Conservation (phyloP, 2,329 filamentous ascomycete genomes). For the Paradendryphiella salina region DNA sequence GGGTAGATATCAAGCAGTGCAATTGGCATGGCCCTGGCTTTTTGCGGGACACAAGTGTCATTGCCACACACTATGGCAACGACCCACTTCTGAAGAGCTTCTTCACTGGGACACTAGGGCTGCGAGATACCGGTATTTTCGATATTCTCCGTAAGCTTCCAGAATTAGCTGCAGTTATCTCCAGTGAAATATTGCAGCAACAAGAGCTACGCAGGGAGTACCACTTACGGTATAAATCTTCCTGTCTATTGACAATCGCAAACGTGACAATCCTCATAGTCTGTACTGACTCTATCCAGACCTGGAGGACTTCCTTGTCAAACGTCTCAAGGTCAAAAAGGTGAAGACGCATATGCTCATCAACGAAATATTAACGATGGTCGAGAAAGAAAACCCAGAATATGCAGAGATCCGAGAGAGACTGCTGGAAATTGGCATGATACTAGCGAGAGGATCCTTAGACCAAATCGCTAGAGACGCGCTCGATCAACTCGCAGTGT, state of each 20-base stretch:
- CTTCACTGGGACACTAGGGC: no score
- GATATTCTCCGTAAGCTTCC: no score
- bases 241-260: no score
- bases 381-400: conserved; percentile 1
- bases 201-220: no score
- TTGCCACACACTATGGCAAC: no score
- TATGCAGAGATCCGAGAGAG: conserved; percentile 13
- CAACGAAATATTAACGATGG: conserved; percentile 18
- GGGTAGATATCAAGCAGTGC: neutral
- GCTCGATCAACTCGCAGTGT: conserved; percentile 12
- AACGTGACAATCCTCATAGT: no score
- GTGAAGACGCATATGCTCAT: conserved; percentile 21
- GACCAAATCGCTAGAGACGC: conserved; percentile 6
- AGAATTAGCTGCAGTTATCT: no score
- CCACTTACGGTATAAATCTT: no score
- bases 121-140: no score
- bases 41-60: no score
- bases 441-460: conserved; percentile 9
- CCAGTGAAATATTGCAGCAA: no score
- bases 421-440: conserved; percentile 20
- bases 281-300: neutral
- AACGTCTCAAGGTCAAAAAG: conserved; percentile 16
- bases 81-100: no score
- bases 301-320: conserved; percentile 8
- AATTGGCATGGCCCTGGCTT: neutral